Evolutionary conservation across 306 rosid genomes (phyloP).

Genomic region (Betula pendula): DNA sequence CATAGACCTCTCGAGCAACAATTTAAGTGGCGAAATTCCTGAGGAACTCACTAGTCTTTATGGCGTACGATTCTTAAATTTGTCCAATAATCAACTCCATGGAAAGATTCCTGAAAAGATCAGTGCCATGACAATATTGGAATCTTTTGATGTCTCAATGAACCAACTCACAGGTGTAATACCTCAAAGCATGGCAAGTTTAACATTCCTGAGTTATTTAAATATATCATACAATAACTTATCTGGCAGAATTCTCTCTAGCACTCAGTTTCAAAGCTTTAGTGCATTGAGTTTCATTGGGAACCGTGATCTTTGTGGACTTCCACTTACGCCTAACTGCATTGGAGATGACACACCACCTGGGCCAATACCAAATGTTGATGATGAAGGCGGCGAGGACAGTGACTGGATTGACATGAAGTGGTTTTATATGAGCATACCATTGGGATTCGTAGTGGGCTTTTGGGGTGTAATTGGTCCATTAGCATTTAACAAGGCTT

Average conservation of each 20-base stretch:
- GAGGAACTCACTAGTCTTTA: not conserved
- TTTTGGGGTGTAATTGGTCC: not conserved
- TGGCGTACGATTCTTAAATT: too few relatives aligned
- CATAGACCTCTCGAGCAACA: slow-evolving; percentile 29
- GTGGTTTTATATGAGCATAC: not conserved
- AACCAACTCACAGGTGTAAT: slow-evolving; percentile 16
- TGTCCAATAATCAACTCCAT: slow-evolving; percentile 11
- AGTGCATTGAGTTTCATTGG: slow-evolving; percentile 26
- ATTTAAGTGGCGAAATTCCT: not conserved
- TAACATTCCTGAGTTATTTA: slow-evolving; percentile 26
- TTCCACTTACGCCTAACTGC: slow-evolving; percentile 26
- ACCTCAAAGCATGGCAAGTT: not conserved
- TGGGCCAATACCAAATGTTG: not conserved
- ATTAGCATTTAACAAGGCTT: not conserved
- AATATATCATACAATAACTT: slow-evolving; percentile 34
- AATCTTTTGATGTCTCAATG: slow-evolving; percentile 30
- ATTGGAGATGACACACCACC: not conserved
- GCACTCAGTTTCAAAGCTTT: slow-evolving; percentile 43
- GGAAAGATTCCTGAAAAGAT: not conserved
- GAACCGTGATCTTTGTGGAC: slow-evolving; percentile 33
- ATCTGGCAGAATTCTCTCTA: slow-evolving; percentile 28
- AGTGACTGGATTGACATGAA: not conserved
- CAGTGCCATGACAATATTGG: slow-evolving; percentile 20
- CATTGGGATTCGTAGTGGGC: not conserved
- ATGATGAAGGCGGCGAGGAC: too few relatives aligned